Conservation (phyloP, 2,329 filamentous ascomycete species). For the Chaetomium sp. region DNA sequence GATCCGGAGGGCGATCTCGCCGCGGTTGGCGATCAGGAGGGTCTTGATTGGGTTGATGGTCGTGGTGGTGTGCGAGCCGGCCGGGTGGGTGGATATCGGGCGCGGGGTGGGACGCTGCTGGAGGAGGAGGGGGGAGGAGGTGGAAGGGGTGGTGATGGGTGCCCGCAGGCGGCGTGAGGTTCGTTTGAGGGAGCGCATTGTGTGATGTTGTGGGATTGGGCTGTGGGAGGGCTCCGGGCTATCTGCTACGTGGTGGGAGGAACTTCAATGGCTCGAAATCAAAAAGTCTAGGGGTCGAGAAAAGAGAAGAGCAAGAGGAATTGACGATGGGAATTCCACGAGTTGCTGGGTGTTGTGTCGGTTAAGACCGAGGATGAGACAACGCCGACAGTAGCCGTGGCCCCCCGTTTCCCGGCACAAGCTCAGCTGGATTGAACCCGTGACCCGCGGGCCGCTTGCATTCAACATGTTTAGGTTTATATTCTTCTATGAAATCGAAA, state of each 20-base stretch:
- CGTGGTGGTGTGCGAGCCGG: slow-evolving; percentile 39
- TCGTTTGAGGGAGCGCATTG: slow-evolving; percentile 59
- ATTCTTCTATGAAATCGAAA: background rate
- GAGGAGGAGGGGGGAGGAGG: slow-evolving; percentile 27
- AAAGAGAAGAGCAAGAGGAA: slow-evolving; percentile 14
- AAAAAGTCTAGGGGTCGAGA: background rate
- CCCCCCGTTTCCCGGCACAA: slow-evolving; percentile 10
- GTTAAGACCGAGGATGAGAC: slow-evolving; percentile 3
- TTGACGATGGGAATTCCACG: slow-evolving; percentile 7
- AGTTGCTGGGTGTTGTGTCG: slow-evolving; percentile 6
- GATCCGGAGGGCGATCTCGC: slow-evolving; percentile 94
- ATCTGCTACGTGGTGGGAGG: background rate
- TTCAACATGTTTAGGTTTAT: background rate
- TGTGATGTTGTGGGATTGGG: slow-evolving; percentile 19
- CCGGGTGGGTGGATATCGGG: slow-evolving; percentile 40
- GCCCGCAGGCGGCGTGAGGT: slow-evolving; percentile 51
- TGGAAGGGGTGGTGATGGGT: slow-evolving; percentile 23
- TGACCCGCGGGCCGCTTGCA: slow-evolving; percentile 13
- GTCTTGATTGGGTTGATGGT: slow-evolving; percentile 63
- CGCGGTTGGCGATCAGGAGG: slow-evolving; percentile 93
- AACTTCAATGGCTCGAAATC: slow-evolving; percentile 20
- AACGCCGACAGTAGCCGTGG: slow-evolving; percentile 32
- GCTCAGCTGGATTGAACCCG: slow-evolving; percentile 14
- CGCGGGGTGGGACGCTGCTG: slow-evolving; percentile 37
- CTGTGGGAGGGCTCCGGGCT: background rate